A percentile compares a stretch with the other conserved stretches of the same genome.
Conservation (phyloP, 805 yeast genomes). For the Isabelozyma pseudorhagii region DNA sequence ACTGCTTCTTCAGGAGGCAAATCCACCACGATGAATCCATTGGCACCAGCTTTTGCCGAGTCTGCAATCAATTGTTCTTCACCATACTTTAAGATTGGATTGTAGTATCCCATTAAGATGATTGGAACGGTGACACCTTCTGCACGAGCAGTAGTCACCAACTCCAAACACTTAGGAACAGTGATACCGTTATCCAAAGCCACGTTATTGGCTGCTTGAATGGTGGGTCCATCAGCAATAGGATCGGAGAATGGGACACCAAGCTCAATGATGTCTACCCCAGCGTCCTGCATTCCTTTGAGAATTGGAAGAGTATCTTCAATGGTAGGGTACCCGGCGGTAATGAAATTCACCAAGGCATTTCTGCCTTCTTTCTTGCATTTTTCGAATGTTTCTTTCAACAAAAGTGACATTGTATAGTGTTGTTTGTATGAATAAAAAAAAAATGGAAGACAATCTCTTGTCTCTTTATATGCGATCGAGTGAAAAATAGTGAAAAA, state of each 20-base stretch:
- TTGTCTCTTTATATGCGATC: background rate
- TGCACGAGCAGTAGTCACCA: constrained; percentile 71
- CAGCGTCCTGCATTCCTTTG: constrained; percentile 89
- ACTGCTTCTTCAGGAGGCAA: constrained; percentile 98
- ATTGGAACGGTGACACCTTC: constrained; percentile 87
- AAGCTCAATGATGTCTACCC: constrained; percentile 90
- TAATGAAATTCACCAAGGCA: constrained; percentile 87
- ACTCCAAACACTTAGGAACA: constrained; percentile 62
- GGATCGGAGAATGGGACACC: constrained; percentile 98
- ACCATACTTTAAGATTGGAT: constrained; percentile 87
- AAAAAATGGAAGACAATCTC: background rate
- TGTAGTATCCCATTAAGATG: constrained; percentile 95
- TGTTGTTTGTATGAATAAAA: background rate
- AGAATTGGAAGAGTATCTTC: constrained; percentile 86
- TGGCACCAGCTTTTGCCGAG: constrained; percentile 86
- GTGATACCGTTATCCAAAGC: constrained; percentile 84
- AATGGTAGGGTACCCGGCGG: constrained; percentile 90
- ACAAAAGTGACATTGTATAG: constrained; percentile 45
- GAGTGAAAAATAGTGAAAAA: background rate
- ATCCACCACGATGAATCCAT: constrained; percentile 92
- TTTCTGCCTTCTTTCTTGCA: constrained; percentile 69
- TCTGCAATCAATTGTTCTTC: constrained; percentile 79
- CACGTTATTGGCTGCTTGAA: constrained; percentile 81
- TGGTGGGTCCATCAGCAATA: constrained; percentile 97
- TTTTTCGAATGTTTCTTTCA: constrained; percentile 57